Evolutionary conservation across 805 yeast genomes (phyloP), one percentile per base, ranked within the genome.

Genomic region (Suhomyces sp.): DNA sequence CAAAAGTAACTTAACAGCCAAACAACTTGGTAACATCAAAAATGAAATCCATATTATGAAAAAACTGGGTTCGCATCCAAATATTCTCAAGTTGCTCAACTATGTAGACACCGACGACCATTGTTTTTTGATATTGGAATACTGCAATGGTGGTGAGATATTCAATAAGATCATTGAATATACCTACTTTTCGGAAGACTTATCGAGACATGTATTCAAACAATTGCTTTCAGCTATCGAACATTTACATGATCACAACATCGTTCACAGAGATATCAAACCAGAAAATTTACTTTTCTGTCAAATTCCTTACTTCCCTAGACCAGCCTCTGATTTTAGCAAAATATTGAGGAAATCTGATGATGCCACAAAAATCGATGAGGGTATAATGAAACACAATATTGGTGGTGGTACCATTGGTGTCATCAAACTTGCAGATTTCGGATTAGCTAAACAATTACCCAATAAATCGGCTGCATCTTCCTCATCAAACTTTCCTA

Each of bases 221-320:
- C 96, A 87, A 64, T 84, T 88, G 31, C 86, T 89, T 3, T 74
- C 79, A 46, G 86, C 93, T 0, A 79, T 87, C 20, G 79, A 86
- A 44, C 84, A 86, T 64, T 70, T 88, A 46, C 96, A 87, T 62
- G 64, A 65, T 43, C 85, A 85, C 50, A 86, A 82, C 54, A 78
- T 84, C 13, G 96, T 87, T 21, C 96, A 87, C 65, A 72, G 96
- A 43, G 96, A 87, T 65, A 87, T 87, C 61, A 87, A 87, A 67
- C 96, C 96, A 1, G 96, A 87, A 58, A 87, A 87, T 64, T 68
- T 87, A 44, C 69, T 87, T 41, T 88, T 85, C 64, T 76, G 79
- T 43, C 86, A 85, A 1, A 79, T 79, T 24, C 77, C 78, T 1
- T 69, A 72, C 49, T 55, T 71, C 5, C 78, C 80, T 2, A 63